Conservation (phyloP, 2,329 filamentous ascomycete species). For the Teratosphaeria gauchensis region DNA sequence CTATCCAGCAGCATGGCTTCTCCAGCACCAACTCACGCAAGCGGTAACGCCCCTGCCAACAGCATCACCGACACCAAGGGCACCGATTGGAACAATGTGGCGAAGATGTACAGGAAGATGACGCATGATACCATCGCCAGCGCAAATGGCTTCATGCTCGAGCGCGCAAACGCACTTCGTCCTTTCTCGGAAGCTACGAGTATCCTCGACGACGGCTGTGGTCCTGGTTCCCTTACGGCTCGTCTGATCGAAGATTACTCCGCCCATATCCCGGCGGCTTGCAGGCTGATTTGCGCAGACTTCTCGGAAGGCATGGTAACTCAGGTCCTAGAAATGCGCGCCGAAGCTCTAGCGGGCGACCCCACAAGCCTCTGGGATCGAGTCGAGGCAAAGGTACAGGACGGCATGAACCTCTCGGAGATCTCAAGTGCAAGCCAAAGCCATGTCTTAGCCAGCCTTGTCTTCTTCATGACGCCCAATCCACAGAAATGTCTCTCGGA, state of each 20-base stretch:
- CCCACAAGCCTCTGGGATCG: constrained; percentile 13
- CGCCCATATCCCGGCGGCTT: constrained; percentile 7
- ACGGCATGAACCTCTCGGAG: constrained; percentile 20
- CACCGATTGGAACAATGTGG: not conserved
- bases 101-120: not conserved
- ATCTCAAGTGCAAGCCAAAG: constrained; percentile 14
- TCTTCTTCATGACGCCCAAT: constrained; percentile 23
- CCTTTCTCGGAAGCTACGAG: constrained; percentile 20
- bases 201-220: constrained; percentile 25
- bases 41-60: too few species aligned
- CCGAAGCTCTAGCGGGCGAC: constrained; percentile 2
- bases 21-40: too few species aligned
- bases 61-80: not conserved
- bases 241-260: constrained; percentile 17
- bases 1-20: too few species aligned
- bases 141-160: constrained; percentile 11
- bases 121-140: not conserved
- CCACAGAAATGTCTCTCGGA: constrained; percentile 18
- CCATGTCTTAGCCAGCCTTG: constrained; percentile 23
- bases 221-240: constrained; percentile 20
- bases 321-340: constrained; percentile 11
- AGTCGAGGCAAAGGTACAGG: constrained; percentile 14
- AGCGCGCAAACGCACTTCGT: constrained; percentile 12
- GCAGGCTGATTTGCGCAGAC: constrained; percentile 16
- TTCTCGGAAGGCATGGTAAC: constrained; percentile 24